phyloP scores from a whole-genome alignment of 805 yeast genomes.

The Saccharomyces jurei region DNA sequence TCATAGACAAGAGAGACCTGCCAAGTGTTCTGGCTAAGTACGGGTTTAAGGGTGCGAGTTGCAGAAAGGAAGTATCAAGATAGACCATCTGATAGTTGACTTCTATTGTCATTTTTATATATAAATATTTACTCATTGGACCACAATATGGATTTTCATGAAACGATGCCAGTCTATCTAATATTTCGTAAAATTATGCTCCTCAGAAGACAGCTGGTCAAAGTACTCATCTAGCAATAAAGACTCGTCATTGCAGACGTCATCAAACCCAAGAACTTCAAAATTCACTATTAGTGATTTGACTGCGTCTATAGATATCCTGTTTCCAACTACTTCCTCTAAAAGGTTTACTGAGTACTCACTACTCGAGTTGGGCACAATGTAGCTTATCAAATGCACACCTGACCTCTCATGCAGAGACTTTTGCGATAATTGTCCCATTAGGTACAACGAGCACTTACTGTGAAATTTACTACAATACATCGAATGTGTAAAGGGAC shows the following conservation, averaged over 20 bases:
- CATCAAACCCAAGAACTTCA: constrained; percentile 16
- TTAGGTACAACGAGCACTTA: constrained; percentile 70
- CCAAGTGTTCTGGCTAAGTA: constrained; percentile 10
- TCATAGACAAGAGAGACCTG: constrained; percentile 10
- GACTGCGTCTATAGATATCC: constrained; percentile 23
- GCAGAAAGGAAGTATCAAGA: background rate
- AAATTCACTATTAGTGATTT: constrained; percentile 26
- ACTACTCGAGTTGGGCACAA: constrained; percentile 3
- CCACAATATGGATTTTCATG: background rate
- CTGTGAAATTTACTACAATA: constrained; percentile 74
- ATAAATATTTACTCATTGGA: background rate
- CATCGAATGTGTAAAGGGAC: constrained; percentile 34
- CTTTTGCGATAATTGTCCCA: constrained; percentile 59
- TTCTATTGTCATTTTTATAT: background rate
- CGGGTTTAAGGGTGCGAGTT: constrained; percentile 6
- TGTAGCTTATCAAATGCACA: constrained; percentile 28
- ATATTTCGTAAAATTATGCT: background rate
- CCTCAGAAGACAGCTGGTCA: background rate
- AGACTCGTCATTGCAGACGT: background rate
- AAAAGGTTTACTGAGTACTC: constrained; percentile 31
- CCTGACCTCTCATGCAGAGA: constrained; percentile 65
- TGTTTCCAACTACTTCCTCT: constrained; percentile 21
- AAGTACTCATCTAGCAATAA: background rate
- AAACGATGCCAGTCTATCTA: background rate
- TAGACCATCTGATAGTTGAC: background rate